Conservation (phyloP, 2,329 filamentous ascomycete genomes). For the Grosmannia serpens region DNA sequence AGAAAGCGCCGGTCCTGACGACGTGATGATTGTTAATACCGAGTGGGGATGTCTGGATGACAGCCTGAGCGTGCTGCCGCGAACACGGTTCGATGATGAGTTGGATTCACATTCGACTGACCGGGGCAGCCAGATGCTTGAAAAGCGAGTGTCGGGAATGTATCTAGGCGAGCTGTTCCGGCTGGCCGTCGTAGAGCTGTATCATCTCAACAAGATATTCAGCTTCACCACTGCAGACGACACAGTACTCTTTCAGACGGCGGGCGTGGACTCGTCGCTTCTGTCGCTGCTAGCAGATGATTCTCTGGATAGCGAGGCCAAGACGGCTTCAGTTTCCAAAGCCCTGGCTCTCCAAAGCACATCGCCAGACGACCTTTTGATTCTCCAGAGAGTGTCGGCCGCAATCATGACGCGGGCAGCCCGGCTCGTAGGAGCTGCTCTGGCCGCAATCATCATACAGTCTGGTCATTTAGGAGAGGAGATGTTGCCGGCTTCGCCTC, state of each 20-base stretch:
- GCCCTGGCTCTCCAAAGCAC: background rate
- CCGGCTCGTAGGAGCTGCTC: conserved; percentile 75
- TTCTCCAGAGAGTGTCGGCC: conserved; percentile 68
- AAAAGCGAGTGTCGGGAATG: conserved; percentile 98
- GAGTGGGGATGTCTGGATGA: conserved; percentile 99
- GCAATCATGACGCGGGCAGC: conserved; percentile 83
- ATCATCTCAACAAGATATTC: background rate
- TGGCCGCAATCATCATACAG: conserved; percentile 71
- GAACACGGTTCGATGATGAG: conserved; percentile 67
- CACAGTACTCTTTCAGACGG: background rate
- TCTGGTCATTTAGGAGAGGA: conserved; percentile 45
- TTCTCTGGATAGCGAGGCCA: background rate
- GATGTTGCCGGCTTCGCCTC: background rate
- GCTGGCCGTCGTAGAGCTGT: conserved; percentile 53
- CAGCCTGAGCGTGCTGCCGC: conserved; percentile 71
- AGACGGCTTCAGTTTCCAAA: background rate
- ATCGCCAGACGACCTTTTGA: conserved; percentile 52
- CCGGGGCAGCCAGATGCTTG: conserved; percentile 93
- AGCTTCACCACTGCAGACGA: conserved; percentile 26
- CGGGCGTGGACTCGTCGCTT: conserved; percentile 1
- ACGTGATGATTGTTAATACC: conserved; percentile 93
- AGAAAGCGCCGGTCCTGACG: conserved; percentile 59
- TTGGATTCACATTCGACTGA: conserved; percentile 75
- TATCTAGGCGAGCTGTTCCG: conserved; percentile 91
- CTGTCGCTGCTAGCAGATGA: conserved; percentile 1